Evolutionary conservation across 257 asterid species (phyloP), one percentile per base, ranked within the genome.

Genomic region (Phtheirospermum japonicum): DNA sequence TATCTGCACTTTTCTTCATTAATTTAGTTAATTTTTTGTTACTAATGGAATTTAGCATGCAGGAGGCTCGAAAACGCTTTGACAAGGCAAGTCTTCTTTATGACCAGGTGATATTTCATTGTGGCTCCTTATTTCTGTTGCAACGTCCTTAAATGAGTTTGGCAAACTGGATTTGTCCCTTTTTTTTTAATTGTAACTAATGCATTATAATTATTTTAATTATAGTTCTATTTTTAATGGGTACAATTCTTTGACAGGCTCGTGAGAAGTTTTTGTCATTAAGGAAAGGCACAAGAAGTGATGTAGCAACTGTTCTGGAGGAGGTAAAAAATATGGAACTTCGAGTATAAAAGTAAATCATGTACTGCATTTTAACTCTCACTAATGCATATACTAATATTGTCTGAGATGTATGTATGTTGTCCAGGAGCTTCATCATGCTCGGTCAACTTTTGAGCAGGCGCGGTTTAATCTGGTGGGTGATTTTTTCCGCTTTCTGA

Each of bases 21-120:
- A 48, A 48, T 65, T 23, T 37, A 50, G 34, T 42, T 39, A 51
- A n/a, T 50, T 50, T 62, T 17, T 62, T 63, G 26, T 63, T 57
- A 60, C 74, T 59, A 58, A 76, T 67, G 45, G 66, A 67, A 49
- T 65, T 59, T 75, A 59, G 53, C 31, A 65, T 77, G 89, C 89
- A 94, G 99, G 99, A 94, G 80, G 94, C 97, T 57, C 83, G 99
- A 51, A 94, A 94, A 75, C 86, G 87, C 53, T 87, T 94, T 80
- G 99, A 94, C 81, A 94, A 87, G 84, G 95, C 97, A 57, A 94
- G 96, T 71, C 94, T 94, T 78, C 80, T 84, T 56, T 90, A 94
- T 78, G 99, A 94, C 71, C 99, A 94, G 97, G 97, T 94, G 65
- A 73, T 64, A 59, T 67, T 77, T 64, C 61, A 54, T 32, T 26